Base-by-base conservation (phyloP, 768 basidiomycete species). In the Lactarius sanguifluus region DNA sequence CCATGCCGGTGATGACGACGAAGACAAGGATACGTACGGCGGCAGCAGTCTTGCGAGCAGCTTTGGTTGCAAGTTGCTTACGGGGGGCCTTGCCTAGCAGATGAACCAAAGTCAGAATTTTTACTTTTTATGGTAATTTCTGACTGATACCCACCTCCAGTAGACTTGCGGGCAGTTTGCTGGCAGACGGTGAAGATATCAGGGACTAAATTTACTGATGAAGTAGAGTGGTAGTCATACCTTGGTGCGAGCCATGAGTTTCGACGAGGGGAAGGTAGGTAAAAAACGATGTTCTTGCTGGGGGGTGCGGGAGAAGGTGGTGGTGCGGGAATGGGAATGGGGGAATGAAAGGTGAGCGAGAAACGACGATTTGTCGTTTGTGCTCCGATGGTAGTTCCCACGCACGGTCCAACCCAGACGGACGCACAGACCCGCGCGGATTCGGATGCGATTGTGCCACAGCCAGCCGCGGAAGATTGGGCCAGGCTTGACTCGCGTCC, bases 81-180 rank as follows among this genome's bases (percentile, higher is more conserved):
- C 92, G 90, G 66, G 92, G 92, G 61, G 91, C 91, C 78, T 92
- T 92, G 76, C 91, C 91, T 91, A 73, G 15, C 72, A 73, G 16
- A 72, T 56, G 69, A 69, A 64, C 66, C 69, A 73, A 52, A 70
- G 58, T 73, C 72, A 70, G 34, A 71, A 75, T 71, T 69, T 32
- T 71, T 66, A 68, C 64, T 64, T 55, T 52, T 61, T 57, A 43
- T 61, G 61, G 66, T 64, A 69, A 65, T 57, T 54, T 71, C 72
- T 80, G 86, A 72, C 32, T 40, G 72, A 36, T 78, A 80, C 79
- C 77, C 73, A 88, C 94, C 95, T 90, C 96, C 96, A 71, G 96
- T 97, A 65, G 96, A 97, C 85, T 98, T 97, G 81, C 96, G 94
- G 76, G 96, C 96, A 77, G 95, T 97, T 94, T 97, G 96, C 95